These are phyloP conservation scores for Jamesozyma lodderae DNA, from an alignment of 805 yeast species.

Conservation along the genomic window DNA sequence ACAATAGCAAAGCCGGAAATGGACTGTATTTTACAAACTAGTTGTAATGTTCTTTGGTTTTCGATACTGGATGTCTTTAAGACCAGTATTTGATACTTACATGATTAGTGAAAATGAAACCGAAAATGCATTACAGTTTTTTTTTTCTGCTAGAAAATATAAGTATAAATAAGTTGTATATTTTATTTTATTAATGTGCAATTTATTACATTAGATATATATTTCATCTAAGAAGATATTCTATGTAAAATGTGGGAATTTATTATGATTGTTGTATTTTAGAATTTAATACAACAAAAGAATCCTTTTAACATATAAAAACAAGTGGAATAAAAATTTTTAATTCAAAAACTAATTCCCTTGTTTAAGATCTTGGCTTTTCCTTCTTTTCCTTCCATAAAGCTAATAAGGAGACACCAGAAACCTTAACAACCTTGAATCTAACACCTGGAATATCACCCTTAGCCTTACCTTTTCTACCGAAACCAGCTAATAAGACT, in stretches of 20 bases:
- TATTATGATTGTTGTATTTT: background rate
- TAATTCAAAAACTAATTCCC: background rate
- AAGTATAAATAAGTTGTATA: constrained; percentile 1
- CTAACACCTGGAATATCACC: constrained; percentile 99
- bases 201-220: constrained; percentile 1
- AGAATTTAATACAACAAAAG: background rate
- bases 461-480: constrained; percentile 99
- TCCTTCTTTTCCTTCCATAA: constrained; percentile 99
- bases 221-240: background rate
- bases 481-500: constrained; percentile 99
- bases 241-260: constrained; percentile 1
- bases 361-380: constrained; percentile 94
- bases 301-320: constrained; percentile 1
- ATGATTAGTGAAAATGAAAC: too few species aligned
- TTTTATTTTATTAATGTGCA: constrained; percentile 3
- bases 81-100: too few species aligned
- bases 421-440: constrained; percentile 99
- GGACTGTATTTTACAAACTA: too few species aligned
- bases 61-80: too few species aligned
- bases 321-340: background rate
- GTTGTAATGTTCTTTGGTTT: too few species aligned
- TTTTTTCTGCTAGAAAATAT: too few species aligned
- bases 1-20: too few species aligned
- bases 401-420: constrained; percentile 99
- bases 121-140: too few species aligned